Conservation (phyloP, 2,329 filamentous ascomycete species). For the Pseudogymnoascus sp. region DNA sequence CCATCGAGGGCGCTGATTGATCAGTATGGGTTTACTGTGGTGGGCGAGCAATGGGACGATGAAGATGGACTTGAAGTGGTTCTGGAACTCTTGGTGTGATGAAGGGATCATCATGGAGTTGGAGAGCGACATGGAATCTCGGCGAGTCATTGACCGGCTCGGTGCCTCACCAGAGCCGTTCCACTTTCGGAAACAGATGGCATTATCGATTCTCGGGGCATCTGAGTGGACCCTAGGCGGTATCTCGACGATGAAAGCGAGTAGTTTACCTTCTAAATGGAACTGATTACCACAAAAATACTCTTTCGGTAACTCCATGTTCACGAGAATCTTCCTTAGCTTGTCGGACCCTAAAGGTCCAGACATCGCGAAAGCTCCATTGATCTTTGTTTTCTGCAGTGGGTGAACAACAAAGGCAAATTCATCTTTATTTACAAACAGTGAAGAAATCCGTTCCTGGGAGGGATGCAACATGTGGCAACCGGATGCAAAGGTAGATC, state of each 20-base stretch:
- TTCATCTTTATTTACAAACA: background rate
- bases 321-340: background rate
- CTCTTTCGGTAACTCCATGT: background rate
- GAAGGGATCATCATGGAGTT: background rate
- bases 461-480: background rate
- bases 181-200: background rate
- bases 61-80: slow-evolving; percentile 72
- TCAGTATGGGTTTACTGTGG: background rate
- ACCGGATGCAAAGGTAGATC: background rate
- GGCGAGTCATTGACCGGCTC: background rate
- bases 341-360: background rate
- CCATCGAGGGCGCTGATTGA: background rate
- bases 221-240: background rate
- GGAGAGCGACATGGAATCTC: background rate
- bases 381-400: background rate
- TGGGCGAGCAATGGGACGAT: slow-evolving; percentile 53
- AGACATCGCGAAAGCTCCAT: background rate
- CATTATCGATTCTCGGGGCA: background rate
- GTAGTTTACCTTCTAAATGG: background rate
- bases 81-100: slow-evolving; percentile 37
- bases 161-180: background rate
- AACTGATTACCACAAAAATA: background rate
- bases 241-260: background rate
- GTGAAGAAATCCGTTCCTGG: background rate
- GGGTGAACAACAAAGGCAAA: background rate